Evolutionary conservation across 1,284 basidiomycete genomes (phyloP).

Genomic region (Chalciporus piperatoides): DNA sequence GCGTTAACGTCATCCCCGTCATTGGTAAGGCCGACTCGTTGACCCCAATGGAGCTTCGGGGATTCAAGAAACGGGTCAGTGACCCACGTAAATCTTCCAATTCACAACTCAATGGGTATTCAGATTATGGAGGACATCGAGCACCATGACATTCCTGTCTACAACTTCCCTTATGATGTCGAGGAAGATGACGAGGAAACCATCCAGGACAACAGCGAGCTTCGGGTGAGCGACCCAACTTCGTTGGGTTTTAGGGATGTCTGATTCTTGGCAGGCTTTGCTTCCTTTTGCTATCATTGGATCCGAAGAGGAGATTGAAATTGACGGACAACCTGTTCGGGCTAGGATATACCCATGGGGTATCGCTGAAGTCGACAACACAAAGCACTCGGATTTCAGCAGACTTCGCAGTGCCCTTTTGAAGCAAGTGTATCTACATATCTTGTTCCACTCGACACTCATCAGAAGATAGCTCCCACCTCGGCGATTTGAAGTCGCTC

Average conservation of each 20-base stretch:
- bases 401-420: constrained; percentile 88
- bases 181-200: constrained; percentile 99
- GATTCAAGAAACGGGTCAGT: constrained; percentile 94
- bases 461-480: constrained; percentile 70
- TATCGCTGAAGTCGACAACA: constrained; percentile 97
- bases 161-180: constrained; percentile 99
- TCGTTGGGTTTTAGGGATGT: neutral
- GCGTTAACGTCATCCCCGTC: constrained; percentile 99
- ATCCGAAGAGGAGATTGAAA: constrained; percentile 93
- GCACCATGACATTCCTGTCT: constrained; percentile 96
- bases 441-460: constrained; percentile 2
- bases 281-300: constrained; percentile 98
- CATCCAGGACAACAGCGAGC: constrained; percentile 95
- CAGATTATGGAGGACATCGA: constrained; percentile 99
- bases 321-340: constrained; percentile 88
- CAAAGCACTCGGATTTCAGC: constrained; percentile 96
- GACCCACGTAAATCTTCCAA: constrained; percentile 2
- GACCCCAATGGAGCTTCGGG: constrained; percentile 86
- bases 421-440: constrained; percentile 49
- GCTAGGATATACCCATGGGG: constrained; percentile 98
- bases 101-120: constrained; percentile 5
- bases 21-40: constrained; percentile 97
- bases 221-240: constrained; percentile 55
- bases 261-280: constrained; percentile 52
- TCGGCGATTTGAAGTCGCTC: constrained; percentile 91